Percentiles rank a stretch among this genome's conserved stretches.
These are phyloP conservation scores for Zostera marina DNA, from an alignment of 116 monocot genomes.

Conservation along the genomic window DNA sequence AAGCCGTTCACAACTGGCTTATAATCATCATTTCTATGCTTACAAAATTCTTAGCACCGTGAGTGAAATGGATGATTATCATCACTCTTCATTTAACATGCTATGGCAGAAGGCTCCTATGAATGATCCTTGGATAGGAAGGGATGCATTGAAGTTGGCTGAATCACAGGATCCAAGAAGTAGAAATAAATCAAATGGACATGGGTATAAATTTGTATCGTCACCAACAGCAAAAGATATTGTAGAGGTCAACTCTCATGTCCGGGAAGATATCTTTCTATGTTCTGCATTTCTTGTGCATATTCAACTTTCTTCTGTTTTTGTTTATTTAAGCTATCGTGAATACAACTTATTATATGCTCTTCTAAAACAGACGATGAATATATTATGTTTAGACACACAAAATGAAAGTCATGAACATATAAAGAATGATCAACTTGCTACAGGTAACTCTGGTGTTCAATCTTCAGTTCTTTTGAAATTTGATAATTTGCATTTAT, in stretches of 20 bases:
- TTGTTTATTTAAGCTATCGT: slow-evolving; percentile 25
- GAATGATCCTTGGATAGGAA: slow-evolving; percentile 56
- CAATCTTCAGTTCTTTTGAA: slow-evolving; percentile 64
- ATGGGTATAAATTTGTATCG: slow-evolving; percentile 52
- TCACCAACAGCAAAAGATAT: slow-evolving; percentile 27
- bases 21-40: slow-evolving; percentile 17
- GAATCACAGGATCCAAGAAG: slow-evolving; percentile 31
- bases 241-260: slow-evolving; percentile 28
- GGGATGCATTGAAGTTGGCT: slow-evolving; percentile 59
- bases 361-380: slow-evolving; percentile 29
- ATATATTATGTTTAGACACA: slow-evolving; percentile 10
- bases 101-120: slow-evolving; percentile 67
- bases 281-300: slow-evolving; percentile 61
- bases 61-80: slow-evolving; percentile 12
- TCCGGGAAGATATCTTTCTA: slow-evolving; percentile 63
- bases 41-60: slow-evolving; percentile 38
- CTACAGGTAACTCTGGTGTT: slow-evolving; percentile 12
- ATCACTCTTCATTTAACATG: slow-evolving; percentile 30
- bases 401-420: background rate
- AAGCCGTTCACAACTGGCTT: background rate
- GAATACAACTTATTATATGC: slow-evolving; percentile 29
- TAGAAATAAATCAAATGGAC: slow-evolving; percentile 34
- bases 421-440: slow-evolving; percentile 2
- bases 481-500: slow-evolving; percentile 45
- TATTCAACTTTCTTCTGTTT: slow-evolving; percentile 29